Evolutionary conservation across 2,329 filamentous ascomycete genomes (phyloP).

Genomic region (Lecanicillium sp.): DNA sequence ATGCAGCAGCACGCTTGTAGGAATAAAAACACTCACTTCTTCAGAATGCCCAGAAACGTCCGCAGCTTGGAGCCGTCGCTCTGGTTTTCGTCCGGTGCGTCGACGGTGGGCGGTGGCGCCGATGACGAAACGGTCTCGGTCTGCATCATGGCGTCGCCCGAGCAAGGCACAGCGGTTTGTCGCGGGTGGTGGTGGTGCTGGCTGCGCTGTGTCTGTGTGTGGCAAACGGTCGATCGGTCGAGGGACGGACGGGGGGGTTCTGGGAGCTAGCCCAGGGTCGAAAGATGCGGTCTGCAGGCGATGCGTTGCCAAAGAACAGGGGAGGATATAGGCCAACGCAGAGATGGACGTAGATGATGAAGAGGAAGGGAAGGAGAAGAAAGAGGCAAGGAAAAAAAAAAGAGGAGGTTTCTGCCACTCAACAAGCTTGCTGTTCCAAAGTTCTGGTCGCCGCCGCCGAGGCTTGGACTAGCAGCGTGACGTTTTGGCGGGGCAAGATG

Average conservation of each 20-base stretch:
- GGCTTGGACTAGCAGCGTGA: conserved; percentile 6
- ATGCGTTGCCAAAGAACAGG: background rate
- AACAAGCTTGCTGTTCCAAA: background rate
- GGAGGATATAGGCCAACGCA: background rate
- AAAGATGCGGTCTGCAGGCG: background rate
- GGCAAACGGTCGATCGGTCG: background rate
- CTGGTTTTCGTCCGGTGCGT: conserved; percentile 36
- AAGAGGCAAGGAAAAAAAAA: background rate
- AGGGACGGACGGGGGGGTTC: background rate
- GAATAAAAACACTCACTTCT: conserved; percentile 69
- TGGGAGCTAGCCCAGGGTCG: background rate
- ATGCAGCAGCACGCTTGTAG: background rate
- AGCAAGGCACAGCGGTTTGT: background rate
- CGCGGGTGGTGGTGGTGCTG: background rate
- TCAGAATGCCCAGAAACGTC: conserved; percentile 80
- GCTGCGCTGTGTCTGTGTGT: background rate
- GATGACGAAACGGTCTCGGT: conserved; percentile 29
- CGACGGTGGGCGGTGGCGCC: conserved; percentile 22
- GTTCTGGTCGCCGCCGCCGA: conserved; percentile 4
- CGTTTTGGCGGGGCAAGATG: conserved; percentile 4
- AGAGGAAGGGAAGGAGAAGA: background rate
- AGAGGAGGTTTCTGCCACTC: conserved; percentile 3
- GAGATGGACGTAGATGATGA: background rate
- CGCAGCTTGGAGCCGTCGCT: conserved; percentile 84
- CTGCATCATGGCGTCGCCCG: conserved; percentile 6